Conservation (phyloP, 345 rosid genomes). For the Linum lewisii region DNA sequence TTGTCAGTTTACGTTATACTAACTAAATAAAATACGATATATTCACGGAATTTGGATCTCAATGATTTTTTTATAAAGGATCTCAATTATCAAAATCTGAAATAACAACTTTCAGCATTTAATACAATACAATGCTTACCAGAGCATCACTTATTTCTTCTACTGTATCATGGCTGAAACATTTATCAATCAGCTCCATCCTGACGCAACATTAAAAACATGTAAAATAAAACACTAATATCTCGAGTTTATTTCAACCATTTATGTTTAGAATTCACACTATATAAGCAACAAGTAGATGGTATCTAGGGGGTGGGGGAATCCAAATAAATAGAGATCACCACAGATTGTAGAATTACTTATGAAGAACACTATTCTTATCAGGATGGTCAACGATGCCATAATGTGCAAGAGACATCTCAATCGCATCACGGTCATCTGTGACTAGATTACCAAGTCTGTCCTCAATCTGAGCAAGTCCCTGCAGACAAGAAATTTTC, state of each 20-base stretch:
- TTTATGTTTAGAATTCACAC: background rate
- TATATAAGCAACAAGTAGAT: background rate
- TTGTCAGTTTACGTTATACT: background rate
- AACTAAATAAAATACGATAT: background rate
- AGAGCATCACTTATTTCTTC: conserved; percentile 77
- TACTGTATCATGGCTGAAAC: conserved; percentile 71
- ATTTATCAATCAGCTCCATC: conserved; percentile 69
- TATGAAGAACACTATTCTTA: conserved; percentile 46
- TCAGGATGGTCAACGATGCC: conserved; percentile 82
- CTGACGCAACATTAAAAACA: conserved; percentile 25
- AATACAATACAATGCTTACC: conserved; percentile 35
- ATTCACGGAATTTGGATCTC: background rate
- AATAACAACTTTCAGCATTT: background rate
- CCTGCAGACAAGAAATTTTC: conserved; percentile 33
- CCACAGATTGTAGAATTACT: conserved; percentile 27
- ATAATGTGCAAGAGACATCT: conserved; percentile 73
- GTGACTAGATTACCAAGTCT: conserved; percentile 69
- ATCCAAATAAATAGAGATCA: conserved; percentile 1
- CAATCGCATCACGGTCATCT: conserved; percentile 68
- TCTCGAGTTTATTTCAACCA: background rate
- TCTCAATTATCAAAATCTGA: background rate
- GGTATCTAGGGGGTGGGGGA: background rate
- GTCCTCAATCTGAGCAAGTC: conserved; percentile 64
- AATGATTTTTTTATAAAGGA: too few relatives aligned
- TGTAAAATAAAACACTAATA: background rate